Evolutionary conservation across 192 early-diverging fungal genomes (phyloP).

Genomic region (Coemansia sp.): DNA sequence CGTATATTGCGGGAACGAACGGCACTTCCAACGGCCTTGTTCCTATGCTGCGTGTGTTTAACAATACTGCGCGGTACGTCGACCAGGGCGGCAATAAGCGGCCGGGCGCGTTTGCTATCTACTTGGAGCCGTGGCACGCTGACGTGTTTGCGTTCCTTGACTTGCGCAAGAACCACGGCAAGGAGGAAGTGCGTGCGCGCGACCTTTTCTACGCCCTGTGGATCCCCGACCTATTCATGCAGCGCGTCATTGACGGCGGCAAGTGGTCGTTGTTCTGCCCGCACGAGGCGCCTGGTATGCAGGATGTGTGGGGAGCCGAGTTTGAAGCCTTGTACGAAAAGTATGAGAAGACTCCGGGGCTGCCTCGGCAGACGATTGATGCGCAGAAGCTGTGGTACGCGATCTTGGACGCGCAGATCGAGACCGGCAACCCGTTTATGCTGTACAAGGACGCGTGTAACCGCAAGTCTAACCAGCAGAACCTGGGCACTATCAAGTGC

Average conservation of each 20-base stretch:
- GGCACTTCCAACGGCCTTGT: conserved; percentile 95
- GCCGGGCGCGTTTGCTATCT: conserved; percentile 97
- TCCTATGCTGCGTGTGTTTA: conserved; percentile 97
- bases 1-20: conserved; percentile 98
- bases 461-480: conserved; percentile 98
- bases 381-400: conserved; percentile 98
- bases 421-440: conserved; percentile 98
- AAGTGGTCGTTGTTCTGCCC: conserved; percentile 97
- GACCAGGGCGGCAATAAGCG: conserved; percentile 99
- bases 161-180: conserved; percentile 96
- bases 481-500: conserved; percentile 98
- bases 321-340: conserved; percentile 82
- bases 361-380: conserved; percentile 87
- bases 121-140: conserved; percentile 98
- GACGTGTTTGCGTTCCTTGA: conserved; percentile 98
- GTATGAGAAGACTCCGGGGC: conserved; percentile 82
- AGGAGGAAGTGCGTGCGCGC: conserved; percentile 95
- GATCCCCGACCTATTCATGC: conserved; percentile 98
- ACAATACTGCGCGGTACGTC: conserved; percentile 99
- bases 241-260: conserved; percentile 89
- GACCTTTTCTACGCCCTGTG: conserved; percentile 98
- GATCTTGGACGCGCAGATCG: conserved; percentile 93
- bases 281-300: conserved; percentile 86
- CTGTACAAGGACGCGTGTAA: conserved; percentile 99
- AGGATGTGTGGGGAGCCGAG: conserved; percentile 91